Conservation (phyloP, 331 rosid species). For the Dryas integrifolia region DNA sequence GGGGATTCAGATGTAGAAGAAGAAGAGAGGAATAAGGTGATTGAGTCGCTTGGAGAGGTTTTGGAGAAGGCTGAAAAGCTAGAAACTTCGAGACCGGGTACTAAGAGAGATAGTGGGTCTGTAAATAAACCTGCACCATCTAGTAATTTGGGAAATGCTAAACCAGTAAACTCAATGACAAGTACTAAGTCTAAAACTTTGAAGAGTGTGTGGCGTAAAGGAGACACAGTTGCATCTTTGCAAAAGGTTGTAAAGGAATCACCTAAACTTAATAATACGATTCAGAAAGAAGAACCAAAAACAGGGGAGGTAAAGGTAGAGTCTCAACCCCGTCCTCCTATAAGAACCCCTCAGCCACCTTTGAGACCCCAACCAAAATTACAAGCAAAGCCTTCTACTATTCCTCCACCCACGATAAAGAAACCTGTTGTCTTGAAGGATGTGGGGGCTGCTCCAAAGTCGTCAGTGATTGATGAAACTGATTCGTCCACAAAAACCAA, state of each 20-base stretch:
- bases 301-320: slow-evolving; percentile 32
- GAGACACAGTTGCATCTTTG: slow-evolving; percentile 63
- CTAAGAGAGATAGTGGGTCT: slow-evolving; percentile 41
- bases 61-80: slow-evolving; percentile 94
- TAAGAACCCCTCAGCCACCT: slow-evolving; percentile 40
- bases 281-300: slow-evolving; percentile 40
- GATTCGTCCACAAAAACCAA: slow-evolving; percentile 37
- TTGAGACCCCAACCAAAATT: slow-evolving; percentile 64
- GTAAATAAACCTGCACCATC: slow-evolving; percentile 43
- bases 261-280: slow-evolving; percentile 41
- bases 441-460: slow-evolving; percentile 51
- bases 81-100: slow-evolving; percentile 41
- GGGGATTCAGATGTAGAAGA: slow-evolving; percentile 32
- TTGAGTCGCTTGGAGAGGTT: slow-evolving; percentile 91
- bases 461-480: slow-evolving; percentile 25
- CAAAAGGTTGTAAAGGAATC: slow-evolving; percentile 62
- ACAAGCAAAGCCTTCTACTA: slow-evolving; percentile 66
- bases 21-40: slow-evolving; percentile 71
- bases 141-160: slow-evolving; percentile 32
- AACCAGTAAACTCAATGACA: slow-evolving; percentile 19
- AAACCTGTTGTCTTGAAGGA: slow-evolving; percentile 79
- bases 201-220: slow-evolving; percentile 98
- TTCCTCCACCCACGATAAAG: slow-evolving; percentile 49
- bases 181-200: slow-evolving; percentile 55
- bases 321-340: slow-evolving; percentile 43